Evolutionary conservation across 1,284 basidiomycete species (phyloP), one percentile per base, ranked within the genome.

Genomic region (Fistulinella staudtii): DNA sequence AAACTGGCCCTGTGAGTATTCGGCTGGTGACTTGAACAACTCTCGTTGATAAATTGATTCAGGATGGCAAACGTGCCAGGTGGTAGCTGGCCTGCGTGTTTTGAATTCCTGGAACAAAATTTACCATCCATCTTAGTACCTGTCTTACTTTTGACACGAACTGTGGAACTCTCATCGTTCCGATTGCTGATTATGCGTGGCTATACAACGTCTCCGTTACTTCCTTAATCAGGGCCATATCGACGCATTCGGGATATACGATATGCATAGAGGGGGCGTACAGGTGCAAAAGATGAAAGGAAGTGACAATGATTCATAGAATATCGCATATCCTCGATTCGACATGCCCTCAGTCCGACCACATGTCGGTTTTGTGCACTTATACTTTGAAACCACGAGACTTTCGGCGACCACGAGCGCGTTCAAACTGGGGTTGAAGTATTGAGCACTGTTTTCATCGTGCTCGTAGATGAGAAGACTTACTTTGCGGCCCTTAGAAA

Each of bases 401-500:
- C 79, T 89, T 88, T 88, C 91, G 82, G 79, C 91, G 88, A 77
- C 91, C 91, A 83, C 91, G 91, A 69, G 70, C 88, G 61, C 81
- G 81, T 73, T 90, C 88, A 81, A 90, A 89, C 83, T 85, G 39
- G 33, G 44, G 43, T 40, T 41, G 39, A n/a, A 27, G 37, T 50
- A 53, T 54, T n/a, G n/a, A n/a, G n/a, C 33, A 52, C 45, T 22
- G 8, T 13, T 5, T 21, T 33, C 17, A 28, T 36, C 14, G n/a
- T 10, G n/a, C 21, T 20, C 28, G 7, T 4, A 10, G n/a, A 23
- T 4, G 17, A 18, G 6, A 3, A 10, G 3, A 40, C 65, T 43
- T 56, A 85, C 83, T 68, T 98, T 98, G 81, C 94, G 89, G 58
- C 95, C 94, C 79, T 95, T 96, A 67, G 90, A 92, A 58, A 76